Conservation (phyloP, 345 rosid species). For the Clausena lansium region DNA sequence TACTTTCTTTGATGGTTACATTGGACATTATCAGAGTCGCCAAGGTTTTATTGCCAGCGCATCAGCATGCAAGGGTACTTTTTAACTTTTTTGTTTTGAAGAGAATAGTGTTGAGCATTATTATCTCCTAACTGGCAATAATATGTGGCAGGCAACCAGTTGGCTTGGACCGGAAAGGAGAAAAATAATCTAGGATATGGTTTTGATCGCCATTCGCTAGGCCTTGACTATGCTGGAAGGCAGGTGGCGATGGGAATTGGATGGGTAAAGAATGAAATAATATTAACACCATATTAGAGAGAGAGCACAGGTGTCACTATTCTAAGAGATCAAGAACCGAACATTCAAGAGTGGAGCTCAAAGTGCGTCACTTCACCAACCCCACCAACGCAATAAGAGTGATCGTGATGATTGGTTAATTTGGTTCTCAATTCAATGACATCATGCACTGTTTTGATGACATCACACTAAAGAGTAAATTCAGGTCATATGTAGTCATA, state of each 20-base stretch:
- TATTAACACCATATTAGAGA: too few relatives aligned
- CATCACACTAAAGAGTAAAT: neutral
- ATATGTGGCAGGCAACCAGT: neutral
- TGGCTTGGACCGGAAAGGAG: neutral
- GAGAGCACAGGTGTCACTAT: neutral
- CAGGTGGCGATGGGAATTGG: too few relatives aligned
- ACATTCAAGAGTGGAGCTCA: neutral
- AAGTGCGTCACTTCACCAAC: slow-evolving; percentile 20
- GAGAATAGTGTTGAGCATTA: neutral
- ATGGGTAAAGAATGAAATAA: neutral
- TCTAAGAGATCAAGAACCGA: neutral
- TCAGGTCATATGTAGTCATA: too few relatives aligned
- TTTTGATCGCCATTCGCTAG: neutral
- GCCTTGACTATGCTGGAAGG: too few relatives aligned
- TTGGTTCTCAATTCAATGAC: neutral
- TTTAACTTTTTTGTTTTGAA: neutral
- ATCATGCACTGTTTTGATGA: slow-evolving; percentile 10
- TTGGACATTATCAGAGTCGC: neutral
- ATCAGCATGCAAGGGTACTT: neutral
- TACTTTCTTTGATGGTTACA: neutral
- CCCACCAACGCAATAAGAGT: slow-evolving; percentile 7
- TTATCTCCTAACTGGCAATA: too few relatives aligned
- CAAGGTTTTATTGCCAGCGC: neutral
- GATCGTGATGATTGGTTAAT: neutral
- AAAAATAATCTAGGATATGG: neutral